phyloP scores from a whole-genome alignment of 2,329 filamentous ascomycete genomes.

The Colletotrichum camelliae region DNA sequence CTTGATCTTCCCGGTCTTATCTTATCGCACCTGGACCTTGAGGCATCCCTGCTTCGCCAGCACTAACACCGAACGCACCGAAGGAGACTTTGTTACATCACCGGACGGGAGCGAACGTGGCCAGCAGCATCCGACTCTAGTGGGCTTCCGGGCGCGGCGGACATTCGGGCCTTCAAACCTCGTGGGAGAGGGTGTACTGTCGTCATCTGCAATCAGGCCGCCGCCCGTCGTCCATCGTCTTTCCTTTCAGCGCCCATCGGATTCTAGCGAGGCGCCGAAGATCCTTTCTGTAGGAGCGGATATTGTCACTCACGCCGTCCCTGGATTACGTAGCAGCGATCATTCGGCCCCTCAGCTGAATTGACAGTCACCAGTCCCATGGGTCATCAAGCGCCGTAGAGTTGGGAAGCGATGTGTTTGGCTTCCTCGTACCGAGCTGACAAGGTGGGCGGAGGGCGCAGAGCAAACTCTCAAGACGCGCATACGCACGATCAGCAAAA shows the following conservation, averaged over 20 bases:
- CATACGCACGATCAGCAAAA: background rate
- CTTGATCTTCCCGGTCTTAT: background rate
- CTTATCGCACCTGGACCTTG: background rate
- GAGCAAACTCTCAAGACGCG: background rate
- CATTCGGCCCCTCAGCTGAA: slow-evolving; percentile 12
- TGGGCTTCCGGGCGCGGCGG: slow-evolving; percentile 1
- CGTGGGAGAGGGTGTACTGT: background rate
- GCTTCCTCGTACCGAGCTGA: background rate
- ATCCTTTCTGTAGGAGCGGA: slow-evolving; percentile 5
- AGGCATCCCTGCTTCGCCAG: background rate
- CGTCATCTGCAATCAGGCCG: slow-evolving; percentile 12
- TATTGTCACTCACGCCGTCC: background rate
- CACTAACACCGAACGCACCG: background rate
- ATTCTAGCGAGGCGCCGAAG: slow-evolving; percentile 7
- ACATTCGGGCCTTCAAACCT: slow-evolving; percentile 10
- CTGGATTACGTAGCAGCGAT: slow-evolving; percentile 18
- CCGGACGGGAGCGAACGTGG: background rate
- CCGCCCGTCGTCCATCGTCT: background rate
- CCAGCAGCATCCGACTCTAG: background rate
- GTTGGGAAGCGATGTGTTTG: background rate
- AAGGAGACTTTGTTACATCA: background rate
- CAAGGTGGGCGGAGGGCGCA: background rate
- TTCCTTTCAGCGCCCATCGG: background rate
- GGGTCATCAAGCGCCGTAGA: slow-evolving; percentile 4
- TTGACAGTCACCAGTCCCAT: slow-evolving; percentile 9